Evolutionary conservation across 805 yeast species (phyloP), one percentile per base, ranked within the genome.

Genomic region (Priceomyces haplophilus): DNA sequence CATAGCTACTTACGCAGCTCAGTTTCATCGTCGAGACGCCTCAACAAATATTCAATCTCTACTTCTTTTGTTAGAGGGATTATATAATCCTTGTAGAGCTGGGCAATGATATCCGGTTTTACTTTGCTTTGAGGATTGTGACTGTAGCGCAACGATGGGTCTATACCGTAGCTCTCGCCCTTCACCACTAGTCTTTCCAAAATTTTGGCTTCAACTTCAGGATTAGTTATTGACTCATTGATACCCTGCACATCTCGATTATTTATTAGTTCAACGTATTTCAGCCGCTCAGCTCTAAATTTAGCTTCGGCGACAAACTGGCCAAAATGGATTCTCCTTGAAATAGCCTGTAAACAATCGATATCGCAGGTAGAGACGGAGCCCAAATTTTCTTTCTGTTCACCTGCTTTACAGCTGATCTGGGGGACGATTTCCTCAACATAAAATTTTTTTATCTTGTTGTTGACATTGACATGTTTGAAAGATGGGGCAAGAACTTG

Each of bases 291-390:
- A 20, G 72, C 67, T 54, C 75, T 82, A 63, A 80, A 93, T 65
- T 93, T 93, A 35, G 96, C 85, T 62, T 93, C 99, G 4, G 99
- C 99, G 7, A 93, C 99, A 72, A 91, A 93, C 65, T 86, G 87
- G 38, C 99, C 99, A 66, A 91, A 93, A 65, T 93, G 99, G 52
- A 93, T 88, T 59, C 99, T 77, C 55, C 99, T 75, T 7, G 96
- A 85, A 35, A 93, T 67, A 4, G 96, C 83, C 63, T 93, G 97
- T 51, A 93, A 73, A 51, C 85, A 80, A 51, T 86, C 95, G 44
- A 91, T 85, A 59, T 93, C 99, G 48, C 88, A 73, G 31, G 80
- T 69, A 3, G 95, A 83, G 31, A 93, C 87, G 20, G 95, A 84
- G 1, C 99, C 99, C 42, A 81, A 72, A 62, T 90, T 93, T 58